phyloP scores from a whole-genome alignment of 805 yeast species.

The Saccharomyces eubayanus region DNA sequence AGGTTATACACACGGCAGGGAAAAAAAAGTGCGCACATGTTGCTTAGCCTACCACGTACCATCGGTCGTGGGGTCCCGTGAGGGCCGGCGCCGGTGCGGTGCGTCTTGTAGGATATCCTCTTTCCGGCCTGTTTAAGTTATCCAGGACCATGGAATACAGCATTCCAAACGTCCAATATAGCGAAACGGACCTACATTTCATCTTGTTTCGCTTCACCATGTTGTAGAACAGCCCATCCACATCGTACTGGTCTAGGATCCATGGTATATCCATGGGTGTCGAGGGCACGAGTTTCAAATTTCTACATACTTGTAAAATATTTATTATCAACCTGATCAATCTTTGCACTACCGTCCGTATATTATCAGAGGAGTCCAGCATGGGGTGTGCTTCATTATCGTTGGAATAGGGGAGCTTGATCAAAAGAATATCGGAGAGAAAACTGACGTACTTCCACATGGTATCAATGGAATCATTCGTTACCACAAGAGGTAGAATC shows the following conservation, averaged over 20 bases:
- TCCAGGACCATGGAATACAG: not conserved
- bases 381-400: not conserved
- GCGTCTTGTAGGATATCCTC: not conserved
- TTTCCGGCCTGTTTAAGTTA: not conserved
- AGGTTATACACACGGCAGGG: not conserved
- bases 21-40: not conserved
- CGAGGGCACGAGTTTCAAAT: slow-evolving; percentile 11
- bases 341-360: slow-evolving; percentile 9
- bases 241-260: slow-evolving; percentile 20
- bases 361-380: slow-evolving; percentile 1
- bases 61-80: not conserved
- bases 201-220: slow-evolving; percentile 8
- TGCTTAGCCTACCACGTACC: slow-evolving; percentile 1
- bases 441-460: slow-evolving; percentile 17
- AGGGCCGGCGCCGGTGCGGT: not conserved
- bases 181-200: slow-evolving; percentile 8
- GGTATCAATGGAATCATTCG: slow-evolving; percentile 15
- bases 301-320: slow-evolving; percentile 12
- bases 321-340: slow-evolving; percentile 14
- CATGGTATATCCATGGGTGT: slow-evolving; percentile 12
- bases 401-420: slow-evolving; percentile 10
- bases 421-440: slow-evolving; percentile 9
- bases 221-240: slow-evolving; percentile 24
- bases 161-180: slow-evolving; percentile 10
- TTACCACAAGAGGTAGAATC: slow-evolving; percentile 15